phyloP scores from a whole-genome alignment of 2,329 filamentous ascomycete genomes.

The Colletotrichum viniferum region DNA sequence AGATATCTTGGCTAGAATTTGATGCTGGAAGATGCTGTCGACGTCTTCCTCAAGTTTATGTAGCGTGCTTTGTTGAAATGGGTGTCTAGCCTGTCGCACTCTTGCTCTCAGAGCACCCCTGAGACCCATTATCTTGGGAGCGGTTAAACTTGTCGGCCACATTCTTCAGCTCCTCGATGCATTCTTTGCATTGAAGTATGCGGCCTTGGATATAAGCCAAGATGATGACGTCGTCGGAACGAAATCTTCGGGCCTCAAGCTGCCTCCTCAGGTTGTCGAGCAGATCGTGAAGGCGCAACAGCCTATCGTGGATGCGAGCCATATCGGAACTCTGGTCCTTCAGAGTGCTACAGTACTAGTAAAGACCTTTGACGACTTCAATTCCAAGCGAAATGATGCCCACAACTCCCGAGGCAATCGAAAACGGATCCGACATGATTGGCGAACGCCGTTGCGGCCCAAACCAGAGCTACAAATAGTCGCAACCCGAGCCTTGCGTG shows the following conservation, averaged over 20 bases:
- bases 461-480: neutral
- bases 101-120: neutral
- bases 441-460: neutral
- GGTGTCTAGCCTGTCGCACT: slow-evolving; percentile 28
- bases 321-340: slow-evolving; percentile 30
- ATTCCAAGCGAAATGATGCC: slow-evolving; percentile 42
- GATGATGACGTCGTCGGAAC: slow-evolving; percentile 26
- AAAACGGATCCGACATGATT: neutral
- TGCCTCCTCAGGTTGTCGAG: neutral
- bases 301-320: slow-evolving; percentile 23
- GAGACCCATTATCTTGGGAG: neutral
- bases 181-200: slow-evolving; percentile 28
- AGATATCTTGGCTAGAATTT: slow-evolving; percentile 25
- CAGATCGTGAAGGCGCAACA: slow-evolving; percentile 24
- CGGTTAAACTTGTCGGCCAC: slow-evolving; percentile 28
- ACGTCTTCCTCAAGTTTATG: slow-evolving; percentile 41
- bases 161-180: slow-evolving; percentile 30
- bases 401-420: slow-evolving; percentile 28
- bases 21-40: slow-evolving; percentile 30
- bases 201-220: neutral
- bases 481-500: too few species aligned
- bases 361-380: slow-evolving; percentile 33
- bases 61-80: slow-evolving; percentile 38
- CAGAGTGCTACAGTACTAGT: slow-evolving; percentile 35
- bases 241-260: slow-evolving; percentile 23